A percentile compares a stretch with the other conserved stretches of the same genome.
Evolutionary conservation across 2,329 filamentous ascomycete species (phyloP).

Genomic region (Sphaerulina vaccinii): DNA sequence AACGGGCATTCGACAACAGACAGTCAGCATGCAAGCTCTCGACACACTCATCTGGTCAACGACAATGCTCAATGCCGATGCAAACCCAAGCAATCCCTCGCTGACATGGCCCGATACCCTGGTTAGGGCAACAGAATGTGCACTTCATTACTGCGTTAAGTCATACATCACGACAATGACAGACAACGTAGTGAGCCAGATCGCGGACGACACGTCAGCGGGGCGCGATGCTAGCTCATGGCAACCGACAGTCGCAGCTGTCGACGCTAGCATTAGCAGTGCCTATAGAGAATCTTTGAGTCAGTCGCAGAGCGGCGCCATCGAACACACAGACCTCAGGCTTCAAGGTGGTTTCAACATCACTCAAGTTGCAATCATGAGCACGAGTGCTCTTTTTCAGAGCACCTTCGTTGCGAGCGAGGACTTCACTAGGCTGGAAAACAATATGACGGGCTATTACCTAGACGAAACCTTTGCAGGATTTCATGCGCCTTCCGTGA

Average conservation of each 20-base stretch:
- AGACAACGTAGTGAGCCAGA: constrained; percentile 2
- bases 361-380: constrained; percentile 13
- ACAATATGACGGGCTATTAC: neutral
- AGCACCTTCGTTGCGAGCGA: neutral
- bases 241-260: neutral
- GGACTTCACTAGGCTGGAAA: too few relatives aligned
- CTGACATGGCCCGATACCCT: constrained; percentile 7
- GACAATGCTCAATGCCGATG: neutral
- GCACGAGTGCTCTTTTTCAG: constrained; percentile 14
- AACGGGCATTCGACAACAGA: constrained; percentile 3
- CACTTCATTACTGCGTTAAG: constrained; percentile 22
- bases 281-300: too few relatives aligned
- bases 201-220: neutral
- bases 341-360: constrained; percentile 14
- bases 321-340: constrained; percentile 11
- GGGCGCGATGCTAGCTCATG: neutral
- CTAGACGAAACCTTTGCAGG: neutral
- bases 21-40: constrained; percentile 1
- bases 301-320: too few relatives aligned
- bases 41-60: constrained; percentile 15
- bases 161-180: constrained; percentile 6
- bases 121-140: constrained; percentile 16
- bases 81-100: neutral
- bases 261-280: neutral
- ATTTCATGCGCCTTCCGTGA: neutral